A percentile compares a stretch with the other conserved stretches of the same genome.
Evolutionary conservation across 2,329 filamentous ascomycete species (phyloP).

Genomic region (Trichoderma pleuroti): DNA sequence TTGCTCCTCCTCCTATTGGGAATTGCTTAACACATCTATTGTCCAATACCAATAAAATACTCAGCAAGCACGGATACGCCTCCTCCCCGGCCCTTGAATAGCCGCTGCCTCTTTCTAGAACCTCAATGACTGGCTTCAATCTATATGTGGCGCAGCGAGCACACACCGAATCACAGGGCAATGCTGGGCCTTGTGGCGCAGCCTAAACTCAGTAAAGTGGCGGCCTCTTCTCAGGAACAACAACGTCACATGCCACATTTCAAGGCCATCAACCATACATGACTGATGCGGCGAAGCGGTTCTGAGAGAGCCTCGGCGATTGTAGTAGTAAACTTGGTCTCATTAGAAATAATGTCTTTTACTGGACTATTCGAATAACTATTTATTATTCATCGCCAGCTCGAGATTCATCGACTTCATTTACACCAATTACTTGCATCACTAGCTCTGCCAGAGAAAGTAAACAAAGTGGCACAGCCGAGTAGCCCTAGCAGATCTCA

Average conservation of each 20-base stretch:
- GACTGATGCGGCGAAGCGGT: background rate
- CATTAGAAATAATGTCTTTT: background rate
- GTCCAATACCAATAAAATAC: background rate
- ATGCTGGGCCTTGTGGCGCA: background rate
- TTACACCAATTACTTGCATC: background rate
- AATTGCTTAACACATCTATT: background rate
- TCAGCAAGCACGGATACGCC: too few relatives aligned
- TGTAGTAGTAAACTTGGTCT: background rate
- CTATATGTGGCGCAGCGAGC: slow-evolving; percentile 14
- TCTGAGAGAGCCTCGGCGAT: background rate
- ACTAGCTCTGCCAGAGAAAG: background rate
- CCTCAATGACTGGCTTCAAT: background rate
- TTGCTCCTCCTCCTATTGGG: background rate
- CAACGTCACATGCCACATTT: slow-evolving; percentile 6
- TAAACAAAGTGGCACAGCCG: background rate
- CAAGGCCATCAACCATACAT: background rate
- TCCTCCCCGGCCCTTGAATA: background rate
- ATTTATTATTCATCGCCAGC: background rate
- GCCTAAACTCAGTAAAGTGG: background rate
- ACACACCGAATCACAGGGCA: background rate
- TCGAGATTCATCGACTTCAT: background rate
- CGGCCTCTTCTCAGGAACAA: slow-evolving; percentile 9
- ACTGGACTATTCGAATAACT: background rate
- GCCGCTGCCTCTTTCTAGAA: background rate
- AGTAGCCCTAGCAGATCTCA: background rate